Percentiles rank a stretch among this genome's conserved stretches.
Evolutionary conservation across 495 filamentous ascomycete species (phyloP).

Genomic region (Daldinia decipiens): DNA sequence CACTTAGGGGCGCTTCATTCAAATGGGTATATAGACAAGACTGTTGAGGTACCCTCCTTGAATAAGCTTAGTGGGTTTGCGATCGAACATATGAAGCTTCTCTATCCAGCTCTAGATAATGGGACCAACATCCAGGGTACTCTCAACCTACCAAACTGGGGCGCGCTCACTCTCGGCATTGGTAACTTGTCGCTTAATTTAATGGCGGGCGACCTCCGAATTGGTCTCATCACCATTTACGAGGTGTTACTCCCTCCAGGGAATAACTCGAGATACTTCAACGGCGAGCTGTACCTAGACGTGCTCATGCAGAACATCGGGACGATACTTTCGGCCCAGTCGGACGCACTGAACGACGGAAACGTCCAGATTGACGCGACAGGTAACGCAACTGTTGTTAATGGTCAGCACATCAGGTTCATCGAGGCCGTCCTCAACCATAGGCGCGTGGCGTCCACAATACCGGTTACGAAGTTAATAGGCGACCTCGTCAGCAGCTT

Average conservation of each 20-base stretch:
- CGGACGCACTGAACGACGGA: slow-evolving; percentile 48
- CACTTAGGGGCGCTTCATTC: slow-evolving; percentile 54
- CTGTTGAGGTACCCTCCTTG: slow-evolving; percentile 52
- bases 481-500: slow-evolving; percentile 50
- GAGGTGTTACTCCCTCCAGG: slow-evolving; percentile 56
- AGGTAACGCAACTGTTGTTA: slow-evolving; percentile 56
- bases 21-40: slow-evolving; percentile 52
- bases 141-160: slow-evolving; percentile 58
- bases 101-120: slow-evolving; percentile 52
- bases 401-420: slow-evolving; percentile 57
- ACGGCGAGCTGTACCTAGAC: slow-evolving; percentile 52
- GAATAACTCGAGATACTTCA: slow-evolving; percentile 56
- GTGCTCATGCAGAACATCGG: slow-evolving; percentile 52
- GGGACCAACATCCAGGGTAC: slow-evolving; percentile 52
- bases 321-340: slow-evolving; percentile 50
- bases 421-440: slow-evolving; percentile 57
- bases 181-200: slow-evolving; percentile 61
- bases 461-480: slow-evolving; percentile 52
- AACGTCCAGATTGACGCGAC: slow-evolving; percentile 53
- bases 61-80: slow-evolving; percentile 57
- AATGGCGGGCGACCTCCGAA: slow-evolving; percentile 50
- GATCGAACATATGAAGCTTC: slow-evolving; percentile 54
- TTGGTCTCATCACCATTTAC: slow-evolving; percentile 55
- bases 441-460: slow-evolving; percentile 51
- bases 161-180: slow-evolving; percentile 58